Evolutionary conservation across 352 stramenopile genomes (phyloP), one percentile per base, ranked within the genome.

Genomic region (Phytophthora cryptogea): DNA sequence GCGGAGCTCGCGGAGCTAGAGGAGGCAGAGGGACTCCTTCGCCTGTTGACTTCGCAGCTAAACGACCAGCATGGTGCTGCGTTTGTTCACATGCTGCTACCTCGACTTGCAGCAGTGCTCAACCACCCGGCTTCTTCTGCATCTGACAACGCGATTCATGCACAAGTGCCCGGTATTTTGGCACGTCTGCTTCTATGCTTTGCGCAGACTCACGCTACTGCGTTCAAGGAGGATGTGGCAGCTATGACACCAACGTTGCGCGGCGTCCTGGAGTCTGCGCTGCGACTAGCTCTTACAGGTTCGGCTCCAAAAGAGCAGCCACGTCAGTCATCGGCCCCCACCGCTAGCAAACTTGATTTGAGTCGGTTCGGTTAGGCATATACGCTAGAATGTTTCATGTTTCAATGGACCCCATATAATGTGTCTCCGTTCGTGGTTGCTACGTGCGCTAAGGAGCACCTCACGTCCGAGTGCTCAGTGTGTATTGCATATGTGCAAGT

Each of bases 41-140:
- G 20, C 20, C 20, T 23, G 20, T 23, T 23, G 20, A 23, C 20
- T 23, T 23, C 20, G 20, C 20, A 23, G 20, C 53, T 93, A 9
- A 63, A 78, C 35, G 81, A 86, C 8, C 43, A 59, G 0, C 68
- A 77, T 51, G 75, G 76, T 4, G 50, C 66, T 3, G 49, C 68
- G 20, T 89, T 90, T 57, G 84, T 91, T 23, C 61, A 68, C 14
- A 62, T 91, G 40, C 54, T 91, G 49, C 68, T 91, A 7, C 78
- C 84, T 4, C 77, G 76, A 60, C 53, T 93, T 30, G 69, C 72
- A 6, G 43, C 23, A 30, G 35, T 90, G 13, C 59, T 88, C 5
- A 60, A 54, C 20, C 35, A 69, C 44, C 48, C 50, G 10, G 3
- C 47, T 23, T 11, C 59, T 27, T 45, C 54, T 51, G 35, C 31